Conservation (phyloP, 139 green algal species). For the Nannochloris sp. region DNA sequence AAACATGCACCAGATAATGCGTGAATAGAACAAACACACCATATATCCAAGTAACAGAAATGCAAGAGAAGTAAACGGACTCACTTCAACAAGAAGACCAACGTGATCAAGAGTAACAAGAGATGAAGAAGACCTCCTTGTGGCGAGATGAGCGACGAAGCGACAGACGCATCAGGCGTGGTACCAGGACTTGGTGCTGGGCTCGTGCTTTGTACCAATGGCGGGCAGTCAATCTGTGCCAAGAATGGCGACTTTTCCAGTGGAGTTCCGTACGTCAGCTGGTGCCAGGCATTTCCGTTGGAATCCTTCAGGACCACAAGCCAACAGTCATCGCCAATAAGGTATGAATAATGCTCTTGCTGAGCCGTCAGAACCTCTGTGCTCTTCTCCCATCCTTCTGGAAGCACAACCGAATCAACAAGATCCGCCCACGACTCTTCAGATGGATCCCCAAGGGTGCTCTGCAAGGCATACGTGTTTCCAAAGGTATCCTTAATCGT, state of each 20-base stretch:
- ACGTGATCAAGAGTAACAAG: no score
- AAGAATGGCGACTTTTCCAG: conserved; percentile 1
- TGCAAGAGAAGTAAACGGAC: no score
- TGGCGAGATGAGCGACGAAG: no score
- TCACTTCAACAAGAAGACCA: no score
- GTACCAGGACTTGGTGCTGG: no score
- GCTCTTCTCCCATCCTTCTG: background rate
- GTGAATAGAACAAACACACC: no score
- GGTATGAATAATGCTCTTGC: background rate
- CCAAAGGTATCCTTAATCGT: background rate
- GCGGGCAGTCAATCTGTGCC: background rate
- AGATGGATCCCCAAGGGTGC: background rate
- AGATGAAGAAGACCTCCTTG: no score
- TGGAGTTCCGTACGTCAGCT: background rate
- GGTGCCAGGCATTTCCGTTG: background rate
- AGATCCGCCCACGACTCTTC: background rate
- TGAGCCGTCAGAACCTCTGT: background rate
- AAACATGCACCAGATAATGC: no score
- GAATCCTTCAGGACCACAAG: background rate
- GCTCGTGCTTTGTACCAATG: no score
- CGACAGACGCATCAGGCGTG: no score
- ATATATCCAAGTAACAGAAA: no score
- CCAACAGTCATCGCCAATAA: background rate
- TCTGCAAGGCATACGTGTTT: background rate
- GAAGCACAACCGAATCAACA: background rate